Percentiles rank a stretch among this genome's conserved stretches.
Evolutionary conservation across 2,329 filamentous ascomycete species (phyloP).

Genomic region (Neocatenulostroma microsporum): DNA sequence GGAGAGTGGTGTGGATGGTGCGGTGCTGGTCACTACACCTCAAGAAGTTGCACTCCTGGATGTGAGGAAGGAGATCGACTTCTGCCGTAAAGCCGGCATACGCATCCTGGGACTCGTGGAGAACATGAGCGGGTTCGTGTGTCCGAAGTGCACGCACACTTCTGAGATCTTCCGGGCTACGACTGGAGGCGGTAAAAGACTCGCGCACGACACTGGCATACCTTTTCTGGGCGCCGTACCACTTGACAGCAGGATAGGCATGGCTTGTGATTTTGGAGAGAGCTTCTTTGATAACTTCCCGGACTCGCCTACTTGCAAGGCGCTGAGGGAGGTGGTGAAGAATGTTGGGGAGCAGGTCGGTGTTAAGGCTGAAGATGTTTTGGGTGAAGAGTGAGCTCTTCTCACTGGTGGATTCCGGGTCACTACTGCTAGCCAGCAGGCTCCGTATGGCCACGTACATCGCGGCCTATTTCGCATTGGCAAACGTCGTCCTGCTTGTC

Average conservation of each 20-base stretch:
- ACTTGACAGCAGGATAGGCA: constrained; percentile 85
- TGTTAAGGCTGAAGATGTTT: constrained; percentile 22
- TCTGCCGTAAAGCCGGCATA: constrained; percentile 91
- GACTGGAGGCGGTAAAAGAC: constrained; percentile 72
- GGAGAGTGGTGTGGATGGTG: constrained; percentile 85
- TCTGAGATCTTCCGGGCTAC: constrained; percentile 83
- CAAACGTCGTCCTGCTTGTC: no score
- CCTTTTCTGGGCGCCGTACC: constrained; percentile 86
- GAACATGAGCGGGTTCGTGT: constrained; percentile 98
- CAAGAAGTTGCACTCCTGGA: constrained; percentile 90
- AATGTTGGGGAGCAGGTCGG: constrained; percentile 45
- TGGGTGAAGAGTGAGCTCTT: constrained; percentile 22
- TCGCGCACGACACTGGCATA: constrained; percentile 80
- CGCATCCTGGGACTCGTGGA: constrained; percentile 82
- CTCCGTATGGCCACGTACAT: no score
- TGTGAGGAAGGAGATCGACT: constrained; percentile 95
- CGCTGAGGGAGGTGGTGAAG: constrained; percentile 72
- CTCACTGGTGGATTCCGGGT: no score
- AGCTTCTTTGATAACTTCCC: constrained; percentile 93
- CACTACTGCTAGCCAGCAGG: no score
- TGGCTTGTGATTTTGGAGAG: constrained; percentile 96
- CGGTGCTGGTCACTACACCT: constrained; percentile 86
- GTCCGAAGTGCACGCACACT: constrained; percentile 75
- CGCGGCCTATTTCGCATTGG: no score
- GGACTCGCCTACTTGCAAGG: constrained; percentile 80